Evolutionary conservation across 2,329 filamentous ascomycete genomes (phyloP).

Genomic region (Colletotrichum somersetense): DNA sequence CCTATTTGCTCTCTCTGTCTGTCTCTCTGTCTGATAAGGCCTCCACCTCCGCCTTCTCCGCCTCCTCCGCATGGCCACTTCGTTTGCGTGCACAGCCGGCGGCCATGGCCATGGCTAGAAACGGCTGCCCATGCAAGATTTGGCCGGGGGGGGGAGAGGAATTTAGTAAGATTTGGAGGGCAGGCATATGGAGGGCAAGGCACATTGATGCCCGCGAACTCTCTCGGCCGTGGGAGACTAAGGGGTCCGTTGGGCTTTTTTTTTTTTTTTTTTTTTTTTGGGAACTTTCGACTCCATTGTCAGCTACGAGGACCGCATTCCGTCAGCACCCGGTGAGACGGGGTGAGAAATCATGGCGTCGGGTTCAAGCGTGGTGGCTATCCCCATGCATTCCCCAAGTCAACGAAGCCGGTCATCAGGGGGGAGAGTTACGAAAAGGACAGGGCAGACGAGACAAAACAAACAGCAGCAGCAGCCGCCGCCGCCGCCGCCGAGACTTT

Average conservation of each 20-base stretch:
- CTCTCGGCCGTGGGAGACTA: neutral
- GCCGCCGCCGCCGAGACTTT: too few relatives aligned
- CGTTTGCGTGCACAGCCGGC: neutral
- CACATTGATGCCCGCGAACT: neutral
- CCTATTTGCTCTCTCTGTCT: neutral
- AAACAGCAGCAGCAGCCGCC: neutral
- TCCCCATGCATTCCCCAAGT: slow-evolving; percentile 12
- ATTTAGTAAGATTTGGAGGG: slow-evolving; percentile 18
- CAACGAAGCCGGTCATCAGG: neutral
- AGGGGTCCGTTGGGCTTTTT: neutral
- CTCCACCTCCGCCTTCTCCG: neutral
- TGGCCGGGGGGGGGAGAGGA: slow-evolving; percentile 7
- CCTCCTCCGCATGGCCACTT: neutral
- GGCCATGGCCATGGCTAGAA: slow-evolving; percentile 19
- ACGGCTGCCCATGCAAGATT: slow-evolving; percentile 20
- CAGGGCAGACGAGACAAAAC: neutral
- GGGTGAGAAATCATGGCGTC: too few relatives aligned
- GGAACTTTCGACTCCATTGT: slow-evolving; percentile 2
- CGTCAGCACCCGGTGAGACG: neutral
- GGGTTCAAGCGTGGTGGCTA: too few relatives aligned
- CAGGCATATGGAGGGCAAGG: neutral
- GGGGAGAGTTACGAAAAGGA: neutral
- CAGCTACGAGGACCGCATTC: slow-evolving; percentile 3
- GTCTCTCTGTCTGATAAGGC: slow-evolving; percentile 5
- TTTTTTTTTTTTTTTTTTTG: neutral